These are phyloP conservation scores for Magnolia kwangsiensis DNA, from an alignment of 164 flowering plant genomes.

Conservation along the genomic window DNA sequence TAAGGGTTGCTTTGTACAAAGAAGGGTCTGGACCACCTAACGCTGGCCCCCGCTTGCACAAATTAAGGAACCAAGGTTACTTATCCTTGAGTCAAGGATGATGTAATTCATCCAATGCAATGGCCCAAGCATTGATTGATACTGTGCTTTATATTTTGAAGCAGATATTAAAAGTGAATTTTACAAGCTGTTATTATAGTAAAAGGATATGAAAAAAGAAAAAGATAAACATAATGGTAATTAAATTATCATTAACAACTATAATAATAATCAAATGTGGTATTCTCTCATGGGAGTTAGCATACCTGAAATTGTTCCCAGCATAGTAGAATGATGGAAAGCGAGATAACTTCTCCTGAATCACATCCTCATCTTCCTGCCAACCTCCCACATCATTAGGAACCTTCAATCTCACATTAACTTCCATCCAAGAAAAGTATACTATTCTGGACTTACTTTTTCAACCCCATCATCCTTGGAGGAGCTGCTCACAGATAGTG, in stretches of 20 bases:
- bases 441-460: slow-evolving; percentile 22
- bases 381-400: slow-evolving; percentile 10
- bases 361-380: slow-evolving; percentile 49
- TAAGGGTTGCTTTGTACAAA: too few relatives aligned
- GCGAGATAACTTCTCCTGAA: slow-evolving; percentile 25
- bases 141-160: neutral
- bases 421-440: neutral
- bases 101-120: neutral
- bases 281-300: neutral
- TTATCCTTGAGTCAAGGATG: too few relatives aligned
- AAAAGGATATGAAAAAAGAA: neutral
- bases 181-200: neutral
- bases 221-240: too few relatives aligned
- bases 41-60: too few relatives aligned
- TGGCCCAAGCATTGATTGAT: neutral
- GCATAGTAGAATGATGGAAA: slow-evolving; percentile 27
- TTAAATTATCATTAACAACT: too few relatives aligned
- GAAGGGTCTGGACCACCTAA: too few relatives aligned
- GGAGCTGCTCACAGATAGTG: neutral
- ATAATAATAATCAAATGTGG: too few relatives aligned
- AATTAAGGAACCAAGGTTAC: too few relatives aligned
- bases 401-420: neutral
- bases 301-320: slow-evolving; percentile 34
- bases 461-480: slow-evolving; percentile 30
- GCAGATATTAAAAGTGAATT: neutral